Evolutionary conservation across 176 grass and related monocot genomes (phyloP), one percentile per base, ranked within the genome.

Genomic region (Raddia distichophylla): DNA sequence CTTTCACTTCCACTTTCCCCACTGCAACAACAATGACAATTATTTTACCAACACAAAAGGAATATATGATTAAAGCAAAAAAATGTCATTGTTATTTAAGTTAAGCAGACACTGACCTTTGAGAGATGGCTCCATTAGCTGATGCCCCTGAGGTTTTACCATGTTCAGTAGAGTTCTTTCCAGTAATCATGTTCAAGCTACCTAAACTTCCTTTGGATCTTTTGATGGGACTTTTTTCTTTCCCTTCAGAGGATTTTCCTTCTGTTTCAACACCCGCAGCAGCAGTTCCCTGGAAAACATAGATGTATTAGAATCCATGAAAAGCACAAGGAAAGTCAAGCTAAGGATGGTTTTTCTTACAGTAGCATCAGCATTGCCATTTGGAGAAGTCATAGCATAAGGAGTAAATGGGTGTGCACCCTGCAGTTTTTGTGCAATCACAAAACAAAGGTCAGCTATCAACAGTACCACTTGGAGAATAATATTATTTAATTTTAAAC

Each of bases 201-300:
- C 96, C 93, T 90, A 95, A 99, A 95, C 91, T 96, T 82, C 87
- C 91, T 91, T 90, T 95, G 43, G 96, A 95, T 85, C 89, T 88
- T 80, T 93, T 99, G 40, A 91, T 82, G 34, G 82, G 82, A 84
- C 88, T 91, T 81, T 87, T 93, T 84, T 93, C 93, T 83, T 93
- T 99, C 73, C 89, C 87, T 76, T 99, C 91, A 17, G 82, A 88
- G 52, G 90, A 83, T 66, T 91, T 98, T 13, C 81, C 84, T 78
- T 95, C 89, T 37, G 80, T 85, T 86, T 98, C 90, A 69, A 67
- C 80, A 75, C 34, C 85, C 82, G 60, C 86, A 78, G 79, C 58
- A 61, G 35, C 34, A 74, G 78, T 73, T 82, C 89, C 87, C 93
- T 95, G 60, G 52, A 97, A 83, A 86, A 72, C 43, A 18, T 56